These are phyloP conservation scores for Sarocladium brachiariae DNA, from an alignment of 2,329 filamentous ascomycete genomes.

Conservation along the genomic window DNA sequence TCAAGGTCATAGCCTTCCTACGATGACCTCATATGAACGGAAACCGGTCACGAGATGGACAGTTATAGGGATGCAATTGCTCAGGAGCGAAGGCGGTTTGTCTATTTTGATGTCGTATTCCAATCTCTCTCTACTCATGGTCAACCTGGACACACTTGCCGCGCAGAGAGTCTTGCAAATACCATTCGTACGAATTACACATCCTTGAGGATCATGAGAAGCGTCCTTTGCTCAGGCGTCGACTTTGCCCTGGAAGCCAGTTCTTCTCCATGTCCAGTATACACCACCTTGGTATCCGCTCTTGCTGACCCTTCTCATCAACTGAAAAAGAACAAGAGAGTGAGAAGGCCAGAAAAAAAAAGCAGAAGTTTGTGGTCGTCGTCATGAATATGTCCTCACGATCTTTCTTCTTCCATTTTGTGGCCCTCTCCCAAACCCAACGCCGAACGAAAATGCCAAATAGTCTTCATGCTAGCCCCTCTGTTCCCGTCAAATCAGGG, in stretches of 20 bases:
- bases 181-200: conserved; percentile 6
- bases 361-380: too few relatives aligned
- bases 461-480: not conserved
- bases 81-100: not conserved
- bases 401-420: not conserved
- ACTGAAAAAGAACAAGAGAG: not conserved
- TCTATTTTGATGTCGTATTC: conserved; percentile 5
- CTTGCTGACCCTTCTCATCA: not conserved
- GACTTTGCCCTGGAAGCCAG: not conserved
- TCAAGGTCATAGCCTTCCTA: too few relatives aligned
- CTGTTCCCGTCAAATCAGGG: not conserved
- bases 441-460: conserved; percentile 10
- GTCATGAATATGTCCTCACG: conserved; percentile 3
- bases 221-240: not conserved
- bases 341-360: conserved; percentile 2
- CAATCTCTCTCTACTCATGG: conserved; percentile 3
- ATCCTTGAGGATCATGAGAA: not conserved
- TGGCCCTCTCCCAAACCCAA: conserved; percentile 7
- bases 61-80: too few relatives aligned
- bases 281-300: not conserved
- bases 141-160: conserved; percentile 2
- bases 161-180: not conserved
- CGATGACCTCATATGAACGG: too few relatives aligned
- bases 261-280: not conserved
- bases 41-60: too few relatives aligned